Conservation (phyloP, 78 protist species). For the slime mould (Dictyostelium discoideum) region DNA sequence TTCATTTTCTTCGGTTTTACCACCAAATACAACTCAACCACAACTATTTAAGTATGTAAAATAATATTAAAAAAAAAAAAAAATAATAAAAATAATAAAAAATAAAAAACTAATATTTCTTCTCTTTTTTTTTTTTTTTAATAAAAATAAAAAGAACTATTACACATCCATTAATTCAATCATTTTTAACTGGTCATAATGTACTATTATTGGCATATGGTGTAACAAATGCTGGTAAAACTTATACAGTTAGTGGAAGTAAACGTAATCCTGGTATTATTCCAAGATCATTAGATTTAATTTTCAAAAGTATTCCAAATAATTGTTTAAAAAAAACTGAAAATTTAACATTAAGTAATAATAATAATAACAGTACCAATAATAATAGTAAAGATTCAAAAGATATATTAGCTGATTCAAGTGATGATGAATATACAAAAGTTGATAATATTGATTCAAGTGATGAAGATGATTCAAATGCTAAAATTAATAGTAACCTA, state of each 20-base stretch:
- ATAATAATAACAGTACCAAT: background rate
- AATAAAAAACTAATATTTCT: background rate
- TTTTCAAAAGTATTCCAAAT: conserved; percentile 64
- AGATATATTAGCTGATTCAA: background rate
- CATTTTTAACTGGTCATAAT: conserved; percentile 85
- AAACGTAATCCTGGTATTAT: conserved; percentile 86
- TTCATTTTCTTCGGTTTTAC: conserved; percentile 38
- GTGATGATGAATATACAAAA: background rate
- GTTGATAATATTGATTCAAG: background rate
- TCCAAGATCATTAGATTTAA: conserved; percentile 82
- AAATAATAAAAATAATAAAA: background rate
- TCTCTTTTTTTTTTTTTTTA: background rate
- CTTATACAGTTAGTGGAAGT: conserved; percentile 89
- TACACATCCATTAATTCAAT: conserved; percentile 53
- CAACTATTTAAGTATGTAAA: conserved; percentile 55
- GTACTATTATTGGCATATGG: conserved; percentile 90
- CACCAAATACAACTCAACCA: conserved; percentile 37
- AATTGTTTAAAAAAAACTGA: conserved; percentile 44
- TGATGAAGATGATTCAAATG: conserved; percentile 8
- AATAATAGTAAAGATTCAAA: background rate
- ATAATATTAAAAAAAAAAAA: too few relatives aligned
- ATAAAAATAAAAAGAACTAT: background rate
- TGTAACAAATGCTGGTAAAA: conserved; percentile 92
- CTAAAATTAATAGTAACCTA: background rate
- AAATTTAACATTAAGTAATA: background rate